Conservation (phyloP, 23 red algal genomes). For the Gracilaria domingensis region DNA sequence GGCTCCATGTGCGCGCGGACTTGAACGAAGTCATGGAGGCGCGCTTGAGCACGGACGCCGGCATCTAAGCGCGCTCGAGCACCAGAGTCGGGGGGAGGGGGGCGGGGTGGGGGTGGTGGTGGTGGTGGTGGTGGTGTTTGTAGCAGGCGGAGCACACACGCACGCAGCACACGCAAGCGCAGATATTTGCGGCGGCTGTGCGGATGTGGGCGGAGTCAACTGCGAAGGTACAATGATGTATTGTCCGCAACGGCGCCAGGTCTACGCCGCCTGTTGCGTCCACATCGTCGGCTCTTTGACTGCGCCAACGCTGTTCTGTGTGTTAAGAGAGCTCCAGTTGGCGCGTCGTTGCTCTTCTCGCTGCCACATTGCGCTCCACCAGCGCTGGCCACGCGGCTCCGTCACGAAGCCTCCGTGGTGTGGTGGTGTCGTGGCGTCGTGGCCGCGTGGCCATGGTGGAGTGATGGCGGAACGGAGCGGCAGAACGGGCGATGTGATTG, state of each 20-base stretch:
- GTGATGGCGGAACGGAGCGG: too few species aligned
- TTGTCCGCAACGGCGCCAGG: too few species aligned
- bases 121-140: too few species aligned
- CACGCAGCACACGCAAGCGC: background rate
- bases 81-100: too few species aligned
- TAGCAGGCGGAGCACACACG: background rate
- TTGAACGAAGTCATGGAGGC: constrained; percentile 9
- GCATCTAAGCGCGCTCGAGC: background rate
- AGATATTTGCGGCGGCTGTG: constrained; percentile 4
- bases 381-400: background rate
- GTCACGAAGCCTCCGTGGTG: background rate
- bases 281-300: too few species aligned
- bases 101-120: too few species aligned
- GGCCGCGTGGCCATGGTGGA: too few species aligned
- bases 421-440: too few species aligned
- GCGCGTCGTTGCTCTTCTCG: background rate
- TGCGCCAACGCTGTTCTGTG: too few species aligned
- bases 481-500: background rate
- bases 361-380: too few species aligned
- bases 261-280: too few species aligned
- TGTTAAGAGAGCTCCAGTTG: too few species aligned
- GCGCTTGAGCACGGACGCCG: background rate
- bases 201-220: constrained; percentile 4
- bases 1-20: constrained; percentile 9
- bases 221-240: background rate